A percentile compares a stretch with the other conserved stretches of the same genome.
These are phyloP conservation scores for Penicillium frequentans DNA, from an alignment of 2,329 filamentous ascomycete genomes.

Conservation along the genomic window DNA sequence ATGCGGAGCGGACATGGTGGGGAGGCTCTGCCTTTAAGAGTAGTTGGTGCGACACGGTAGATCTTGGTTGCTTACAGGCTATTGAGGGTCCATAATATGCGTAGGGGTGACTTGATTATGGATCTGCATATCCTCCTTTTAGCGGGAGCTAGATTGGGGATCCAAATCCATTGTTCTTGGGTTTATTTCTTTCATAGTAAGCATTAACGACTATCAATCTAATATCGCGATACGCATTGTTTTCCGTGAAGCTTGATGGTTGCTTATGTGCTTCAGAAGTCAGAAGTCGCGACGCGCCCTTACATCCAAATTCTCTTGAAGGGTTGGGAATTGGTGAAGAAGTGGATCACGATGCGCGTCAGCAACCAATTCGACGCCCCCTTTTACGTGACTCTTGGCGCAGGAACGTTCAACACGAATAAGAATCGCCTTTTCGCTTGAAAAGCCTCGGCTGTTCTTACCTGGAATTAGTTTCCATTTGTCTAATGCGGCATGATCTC, in stretches of 20 bases:
- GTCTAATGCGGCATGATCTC: not conserved
- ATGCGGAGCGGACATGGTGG: not conserved
- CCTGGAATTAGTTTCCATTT: not conserved
- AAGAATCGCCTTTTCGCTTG: not conserved
- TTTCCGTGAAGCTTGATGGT: not conserved
- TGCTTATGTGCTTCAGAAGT: not conserved
- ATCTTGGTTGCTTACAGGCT: not conserved
- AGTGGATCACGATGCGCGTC: not conserved
- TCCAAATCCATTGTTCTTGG: not conserved
- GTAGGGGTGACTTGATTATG: not conserved
- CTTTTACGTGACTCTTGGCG: not conserved
- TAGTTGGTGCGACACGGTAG: not conserved
- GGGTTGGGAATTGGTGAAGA: not conserved
- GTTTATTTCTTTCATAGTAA: not conserved
- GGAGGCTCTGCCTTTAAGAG: not conserved
- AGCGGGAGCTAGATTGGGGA: not conserved
- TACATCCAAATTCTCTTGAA: not conserved
- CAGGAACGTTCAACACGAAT: not conserved
- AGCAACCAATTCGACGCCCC: not conserved
- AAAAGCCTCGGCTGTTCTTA: not conserved
- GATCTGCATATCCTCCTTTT: conserved; percentile 4
- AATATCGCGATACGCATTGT: not conserved
- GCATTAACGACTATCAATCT: no score
- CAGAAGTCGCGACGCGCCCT: not conserved
- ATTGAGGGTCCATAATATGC: not conserved